Conservation (phyloP, 2,329 filamentous ascomycete species). For the Tolypocladium tropicale region DNA sequence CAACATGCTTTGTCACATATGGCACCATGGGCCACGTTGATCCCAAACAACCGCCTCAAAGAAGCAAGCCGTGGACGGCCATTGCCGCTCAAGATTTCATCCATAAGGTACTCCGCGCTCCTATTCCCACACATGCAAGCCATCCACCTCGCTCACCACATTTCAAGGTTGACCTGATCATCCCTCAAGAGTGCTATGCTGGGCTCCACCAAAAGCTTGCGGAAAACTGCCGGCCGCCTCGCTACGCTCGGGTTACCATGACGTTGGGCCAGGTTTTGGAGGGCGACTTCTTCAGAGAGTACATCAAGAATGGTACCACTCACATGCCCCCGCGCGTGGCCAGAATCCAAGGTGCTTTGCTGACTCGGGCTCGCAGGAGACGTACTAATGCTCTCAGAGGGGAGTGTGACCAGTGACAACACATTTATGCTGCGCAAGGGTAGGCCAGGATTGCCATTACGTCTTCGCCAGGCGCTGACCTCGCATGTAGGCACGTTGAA, state of each 20-base stretch:
- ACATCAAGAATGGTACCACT: constrained; percentile 63
- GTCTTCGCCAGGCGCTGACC: neutral
- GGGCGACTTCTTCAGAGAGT: constrained; percentile 68
- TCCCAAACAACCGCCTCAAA: constrained; percentile 56
- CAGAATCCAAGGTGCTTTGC: neutral
- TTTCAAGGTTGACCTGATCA: constrained; percentile 55
- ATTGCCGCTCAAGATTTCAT: constrained; percentile 56
- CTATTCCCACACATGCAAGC: too few relatives aligned
- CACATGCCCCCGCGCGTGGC: neutral
- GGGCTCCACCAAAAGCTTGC: constrained; percentile 43
- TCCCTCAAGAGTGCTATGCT: constrained; percentile 54
- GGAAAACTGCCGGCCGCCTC: constrained; percentile 20
- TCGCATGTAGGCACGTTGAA: constrained; percentile 49
- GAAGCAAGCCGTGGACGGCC: constrained; percentile 66
- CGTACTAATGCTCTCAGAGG: constrained; percentile 75
- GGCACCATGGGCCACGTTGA: constrained; percentile 61
- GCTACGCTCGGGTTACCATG: constrained; percentile 62
- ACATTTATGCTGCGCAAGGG: constrained; percentile 63
- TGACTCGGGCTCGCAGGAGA: constrained; percentile 44
- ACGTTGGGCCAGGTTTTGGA: constrained; percentile 61
- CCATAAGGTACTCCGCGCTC: constrained; percentile 48
- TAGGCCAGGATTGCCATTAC: constrained; percentile 15
- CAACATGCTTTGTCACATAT: constrained; percentile 68
- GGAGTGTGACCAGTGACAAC: constrained; percentile 58
- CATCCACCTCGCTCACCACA: neutral